A percentile compares a stretch with the other conserved stretches of the same genome.
These are phyloP conservation scores for Cordyceps militaris DNA, from an alignment of 2,329 filamentous ascomycete genomes.

Conservation along the genomic window DNA sequence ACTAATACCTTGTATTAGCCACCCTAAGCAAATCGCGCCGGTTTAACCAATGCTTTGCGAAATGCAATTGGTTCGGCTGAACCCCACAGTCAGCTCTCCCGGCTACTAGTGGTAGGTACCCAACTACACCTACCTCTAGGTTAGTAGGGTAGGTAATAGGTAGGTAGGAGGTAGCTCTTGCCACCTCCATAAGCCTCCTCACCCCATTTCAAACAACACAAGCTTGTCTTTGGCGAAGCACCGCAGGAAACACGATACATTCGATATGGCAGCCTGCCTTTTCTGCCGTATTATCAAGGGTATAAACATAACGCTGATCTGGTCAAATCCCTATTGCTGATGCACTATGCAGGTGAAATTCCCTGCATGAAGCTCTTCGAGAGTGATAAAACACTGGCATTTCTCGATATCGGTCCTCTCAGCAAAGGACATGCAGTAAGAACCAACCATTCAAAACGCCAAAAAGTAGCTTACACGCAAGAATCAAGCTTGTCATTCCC, in stretches of 20 bases:
- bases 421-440: slow-evolving; percentile 82
- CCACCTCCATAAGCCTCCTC: slow-evolving; percentile 5
- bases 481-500: slow-evolving; percentile 87
- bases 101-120: background rate
- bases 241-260: background rate
- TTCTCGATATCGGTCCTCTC: slow-evolving; percentile 91
- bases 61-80: too few relatives aligned
- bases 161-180: background rate
- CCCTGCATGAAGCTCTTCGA: slow-evolving; percentile 95
- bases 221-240: background rate
- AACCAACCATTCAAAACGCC: slow-evolving; percentile 9
- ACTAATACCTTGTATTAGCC: too few relatives aligned
- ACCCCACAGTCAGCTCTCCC: slow-evolving; percentile 3
- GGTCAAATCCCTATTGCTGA: slow-evolving; percentile 1
- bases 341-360: slow-evolving; percentile 65
- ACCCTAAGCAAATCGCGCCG: too few relatives aligned
- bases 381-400: slow-evolving; percentile 86
- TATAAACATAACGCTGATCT: slow-evolving; percentile 21
- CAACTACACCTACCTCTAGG: background rate
- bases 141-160: background rate
- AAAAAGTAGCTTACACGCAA: background rate
- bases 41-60: too few relatives aligned
- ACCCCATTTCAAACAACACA: background rate
- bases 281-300: slow-evolving; percentile 99
- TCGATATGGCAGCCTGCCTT: slow-evolving; percentile 55